Conservation (phyloP, 1,139 yeast species). For the Nematodospora anomalae region DNA sequence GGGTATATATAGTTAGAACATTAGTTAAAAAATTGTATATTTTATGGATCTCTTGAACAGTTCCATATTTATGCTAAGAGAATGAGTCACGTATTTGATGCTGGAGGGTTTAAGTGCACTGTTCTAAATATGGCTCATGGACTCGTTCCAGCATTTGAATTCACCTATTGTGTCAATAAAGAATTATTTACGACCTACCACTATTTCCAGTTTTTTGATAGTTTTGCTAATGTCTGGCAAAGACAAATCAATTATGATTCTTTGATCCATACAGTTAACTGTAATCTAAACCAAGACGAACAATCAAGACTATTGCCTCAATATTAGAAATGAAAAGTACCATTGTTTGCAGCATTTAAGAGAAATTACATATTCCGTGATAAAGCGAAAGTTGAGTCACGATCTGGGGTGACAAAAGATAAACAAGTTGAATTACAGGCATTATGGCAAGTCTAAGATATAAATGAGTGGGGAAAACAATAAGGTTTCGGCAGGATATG, state of each 20-base stretch:
- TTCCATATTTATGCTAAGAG: too few species aligned
- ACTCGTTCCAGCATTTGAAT: too few species aligned
- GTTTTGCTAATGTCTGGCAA: conserved; percentile 42
- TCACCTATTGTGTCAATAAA: conserved; percentile 23
- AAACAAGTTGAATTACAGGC: conserved; percentile 20
- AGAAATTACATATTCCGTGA: conserved; percentile 7
- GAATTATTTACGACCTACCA: conserved; percentile 21
- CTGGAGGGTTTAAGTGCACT: too few species aligned
- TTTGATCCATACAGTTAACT: conserved; percentile 41
- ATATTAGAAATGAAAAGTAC: conserved; percentile 27
- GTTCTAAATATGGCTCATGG: too few species aligned
- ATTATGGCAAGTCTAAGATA: conserved; percentile 25
- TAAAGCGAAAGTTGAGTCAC: not conserved
- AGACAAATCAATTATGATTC: conserved; percentile 29
- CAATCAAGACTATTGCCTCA: conserved; percentile 38
- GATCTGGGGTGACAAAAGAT: too few species aligned
- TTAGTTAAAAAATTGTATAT: too few species aligned
- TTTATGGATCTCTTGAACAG: too few species aligned
- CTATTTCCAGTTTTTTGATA: conserved; percentile 40
- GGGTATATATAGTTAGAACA: conserved; percentile 70
- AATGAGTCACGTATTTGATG: too few species aligned
- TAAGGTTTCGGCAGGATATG: conserved; percentile 20
- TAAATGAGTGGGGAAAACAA: conserved; percentile 18
- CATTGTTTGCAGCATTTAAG: conserved; percentile 32
- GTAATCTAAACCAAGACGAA: conserved; percentile 25